Evolutionary conservation across 2,329 filamentous ascomycete genomes (phyloP), one percentile per base, ranked within the genome.

Genomic region (Monilinia fructicola): DNA sequence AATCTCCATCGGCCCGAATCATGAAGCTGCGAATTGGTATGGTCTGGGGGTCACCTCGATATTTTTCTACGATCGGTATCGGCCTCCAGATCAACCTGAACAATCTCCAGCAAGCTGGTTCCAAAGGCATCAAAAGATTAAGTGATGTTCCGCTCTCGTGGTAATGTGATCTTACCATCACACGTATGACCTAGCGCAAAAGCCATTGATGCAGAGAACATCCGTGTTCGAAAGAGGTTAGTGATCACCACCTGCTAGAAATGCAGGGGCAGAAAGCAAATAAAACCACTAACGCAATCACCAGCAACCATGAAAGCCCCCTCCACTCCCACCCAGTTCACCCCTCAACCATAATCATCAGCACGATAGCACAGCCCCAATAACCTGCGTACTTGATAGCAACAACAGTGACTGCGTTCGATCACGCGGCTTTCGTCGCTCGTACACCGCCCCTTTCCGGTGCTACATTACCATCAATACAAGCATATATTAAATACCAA

Each of bases 211-310:
- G 75, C 84, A 35, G 31, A 7, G 88, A 73, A 76, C 85, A 54
- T 96, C 93, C 61, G 87, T 93, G 76, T 97, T 97, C 79, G 94
- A 97, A 79, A 88, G 93, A 74, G 90, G 95, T 74, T 98, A 94
- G 67, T 90, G 92, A 71, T 97, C 93, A 42, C 93, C 93, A 26
- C 79, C 80, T 67, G 79, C 83, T 31, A 84, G 87, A 74, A 86
- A 88, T 72, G 82, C 87, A 38, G 91, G 95, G 69, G 80, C 85
- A 56, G 81, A 84, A 72, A 88, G 94, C 76, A 7, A 7, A 5
- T 6, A 35, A 35, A 35, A 35, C 28, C 31, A 35, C 31, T 35
- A 35, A 35, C 31, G 31, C 31, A 35, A 7, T 35, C 31, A 35
- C 31, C 31, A 35, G 31, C 31, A 35, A 35, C 31, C 31, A 35